Percentiles rank a stretch among this genome's conserved stretches.
Evolutionary conservation across 495 filamentous ascomycete genomes (phyloP).

Genomic region (Staphylotrichum longicolle): DNA sequence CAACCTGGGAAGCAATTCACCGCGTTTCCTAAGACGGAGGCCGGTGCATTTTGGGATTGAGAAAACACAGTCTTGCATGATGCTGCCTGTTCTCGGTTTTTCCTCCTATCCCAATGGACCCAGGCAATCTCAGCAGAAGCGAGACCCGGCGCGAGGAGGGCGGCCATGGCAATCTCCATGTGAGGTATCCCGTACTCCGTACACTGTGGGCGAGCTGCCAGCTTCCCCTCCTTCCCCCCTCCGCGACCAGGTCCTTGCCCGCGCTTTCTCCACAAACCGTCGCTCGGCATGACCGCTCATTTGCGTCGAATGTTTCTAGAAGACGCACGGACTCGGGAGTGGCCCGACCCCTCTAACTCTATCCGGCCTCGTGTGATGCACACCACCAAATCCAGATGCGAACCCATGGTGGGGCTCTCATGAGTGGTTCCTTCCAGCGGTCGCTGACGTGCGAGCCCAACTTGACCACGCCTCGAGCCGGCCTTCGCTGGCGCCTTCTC

Average conservation of each 20-base stretch:
- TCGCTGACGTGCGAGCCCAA: conserved; percentile 26
- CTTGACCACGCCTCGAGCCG: conserved; percentile 19
- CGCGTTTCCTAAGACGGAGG: neutral
- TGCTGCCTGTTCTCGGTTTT: too few relatives aligned
- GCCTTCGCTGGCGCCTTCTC: conserved; percentile 27
- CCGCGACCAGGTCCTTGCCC: conserved; percentile 22
- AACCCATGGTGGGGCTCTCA: neutral
- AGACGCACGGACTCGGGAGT: conserved; percentile 31
- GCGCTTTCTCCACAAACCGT: conserved; percentile 27
- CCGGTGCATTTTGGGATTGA: too few relatives aligned
- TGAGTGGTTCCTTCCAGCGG: conserved; percentile 12
- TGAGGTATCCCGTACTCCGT: neutral
- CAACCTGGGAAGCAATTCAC: too few relatives aligned
- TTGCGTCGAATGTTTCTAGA: conserved; percentile 40
- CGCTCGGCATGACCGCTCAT: conserved; percentile 30
- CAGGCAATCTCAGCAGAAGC: too few relatives aligned
- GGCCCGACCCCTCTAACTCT: conserved; percentile 15
- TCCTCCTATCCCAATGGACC: too few relatives aligned
- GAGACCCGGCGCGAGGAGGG: too few relatives aligned
- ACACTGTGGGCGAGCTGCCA: conserved; percentile 4
- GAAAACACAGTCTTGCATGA: too few relatives aligned
- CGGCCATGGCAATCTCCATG: conserved; percentile 11
- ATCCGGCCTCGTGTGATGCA: conserved; percentile 4
- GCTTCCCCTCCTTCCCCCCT: conserved; percentile 24
- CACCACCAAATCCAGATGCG: conserved; percentile 5